These are phyloP conservation scores for Lactarius quietus DNA, from an alignment of 768 basidiomycete species.

Conservation along the genomic window DNA sequence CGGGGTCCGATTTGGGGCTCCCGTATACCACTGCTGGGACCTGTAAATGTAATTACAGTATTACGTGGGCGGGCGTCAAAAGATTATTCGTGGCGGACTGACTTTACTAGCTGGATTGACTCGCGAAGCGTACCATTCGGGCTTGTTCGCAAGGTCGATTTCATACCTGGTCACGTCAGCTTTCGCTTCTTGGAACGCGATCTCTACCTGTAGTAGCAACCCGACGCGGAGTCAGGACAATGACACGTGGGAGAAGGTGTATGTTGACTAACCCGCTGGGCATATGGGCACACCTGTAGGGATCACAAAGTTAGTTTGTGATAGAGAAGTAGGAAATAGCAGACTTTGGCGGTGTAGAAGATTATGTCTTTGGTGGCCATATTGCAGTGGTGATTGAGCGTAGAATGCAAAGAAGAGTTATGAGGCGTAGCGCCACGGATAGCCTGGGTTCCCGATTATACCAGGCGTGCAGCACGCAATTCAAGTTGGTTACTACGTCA, in stretches of 20 bases:
- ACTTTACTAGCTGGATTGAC: conserved; percentile 64
- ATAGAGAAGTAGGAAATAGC: not conserved
- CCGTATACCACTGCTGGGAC: conserved; percentile 60
- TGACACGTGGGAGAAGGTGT: too few species aligned
- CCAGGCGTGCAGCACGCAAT: not conserved
- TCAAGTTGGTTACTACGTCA: too few species aligned
- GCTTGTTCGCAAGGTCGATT: conserved; percentile 61
- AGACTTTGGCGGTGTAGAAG: conserved; percentile 36
- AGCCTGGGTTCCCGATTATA: not conserved
- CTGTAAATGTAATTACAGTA: conserved; percentile 32
- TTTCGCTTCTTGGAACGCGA: conserved; percentile 54
- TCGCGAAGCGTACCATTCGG: conserved; percentile 58
- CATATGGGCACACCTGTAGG: conserved; percentile 48
- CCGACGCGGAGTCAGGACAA: conserved; percentile 1
- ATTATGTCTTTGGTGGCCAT: conserved; percentile 33
- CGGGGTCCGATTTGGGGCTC: conserved; percentile 50
- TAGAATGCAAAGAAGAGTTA: not conserved
- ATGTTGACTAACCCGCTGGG: conserved; percentile 43
- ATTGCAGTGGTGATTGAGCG: too few species aligned
- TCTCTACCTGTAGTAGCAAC: conserved; percentile 48
- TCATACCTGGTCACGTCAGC: conserved; percentile 46
- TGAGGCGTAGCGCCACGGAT: not conserved
- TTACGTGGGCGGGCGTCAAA: not conserved
- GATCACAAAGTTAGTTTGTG: not conserved
- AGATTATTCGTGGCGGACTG: not conserved